Base-by-base conservation (phyloP, 495 filamentous ascomycete species). In the Extremus antarcticus region DNA sequence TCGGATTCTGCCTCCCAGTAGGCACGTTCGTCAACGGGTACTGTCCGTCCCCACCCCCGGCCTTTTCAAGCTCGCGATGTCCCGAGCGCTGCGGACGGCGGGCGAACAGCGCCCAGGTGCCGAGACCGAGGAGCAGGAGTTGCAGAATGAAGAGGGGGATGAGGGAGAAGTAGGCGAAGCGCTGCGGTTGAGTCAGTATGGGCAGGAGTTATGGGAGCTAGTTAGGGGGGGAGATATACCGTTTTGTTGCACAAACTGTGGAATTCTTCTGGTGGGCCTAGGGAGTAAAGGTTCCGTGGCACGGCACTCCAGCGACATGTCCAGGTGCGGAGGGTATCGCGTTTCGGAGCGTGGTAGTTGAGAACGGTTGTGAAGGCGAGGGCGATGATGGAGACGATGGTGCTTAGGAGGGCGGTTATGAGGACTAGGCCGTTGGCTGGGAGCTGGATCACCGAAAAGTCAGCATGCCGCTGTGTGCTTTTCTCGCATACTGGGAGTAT, bases 301-400 rank as follows among this genome's bases (percentile, higher is more conserved):
- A 50, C 43, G 54, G 20, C 43, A 39, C 38, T 64, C 58, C 58
- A 65, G 17, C 60, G 56, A 43, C 63, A 65, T 8, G 63, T 63
- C 63, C 63, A 65, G 7, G 63, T 65, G 38, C 63, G 52, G 25
- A 65, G 46, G 8, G 68, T 71, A 47, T 71, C 68, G 21, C 54
- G 41, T 16, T 53, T 43, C 3, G 66, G 65, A 16, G 58, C 54
- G 40, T 62, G 55, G n/a, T 57, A 49, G 60, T 69, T 69, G n/a
- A 68, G 56, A 38, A 68, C 57, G 32, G 60, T 60, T 4, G 59
- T 59, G 52, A 68, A 68, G 58, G 65, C 61, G 43, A 71, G 48
- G 21, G 65, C 63, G 49, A 57, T 40, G 20, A 68, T 57, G 4
- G 58, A 52, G 25, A 67, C 51, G 23, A 68, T 47, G 0, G 55